Conservation (phyloP, 768 basidiomycete species). For the Nidula microcarpa region DNA sequence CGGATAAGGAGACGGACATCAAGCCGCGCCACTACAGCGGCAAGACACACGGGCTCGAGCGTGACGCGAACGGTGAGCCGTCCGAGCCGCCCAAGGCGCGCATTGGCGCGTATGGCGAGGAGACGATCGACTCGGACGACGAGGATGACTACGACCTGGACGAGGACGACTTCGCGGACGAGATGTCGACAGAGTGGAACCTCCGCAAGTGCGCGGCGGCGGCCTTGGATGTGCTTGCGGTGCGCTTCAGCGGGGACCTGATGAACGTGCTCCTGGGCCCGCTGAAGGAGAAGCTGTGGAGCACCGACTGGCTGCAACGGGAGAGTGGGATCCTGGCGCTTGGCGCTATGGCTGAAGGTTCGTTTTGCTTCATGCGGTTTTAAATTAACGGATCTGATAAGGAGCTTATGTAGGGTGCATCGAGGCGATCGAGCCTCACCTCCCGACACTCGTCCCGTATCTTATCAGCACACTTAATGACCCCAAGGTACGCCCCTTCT, state of each 20-base stretch:
- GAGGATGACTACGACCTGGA: conserved; percentile 87
- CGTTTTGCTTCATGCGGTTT: conserved; percentile 13
- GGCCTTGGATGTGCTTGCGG: conserved; percentile 93
- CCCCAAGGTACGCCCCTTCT: conserved; percentile 62
- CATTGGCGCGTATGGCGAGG: conserved; percentile 74
- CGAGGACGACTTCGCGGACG: conserved; percentile 92
- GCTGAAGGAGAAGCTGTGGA: conserved; percentile 93
- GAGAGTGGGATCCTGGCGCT: conserved; percentile 95
- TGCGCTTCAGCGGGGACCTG: conserved; percentile 87
- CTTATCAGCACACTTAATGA: conserved; percentile 88
- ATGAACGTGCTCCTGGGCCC: conserved; percentile 85
- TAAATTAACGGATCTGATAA: conserved; percentile 2
- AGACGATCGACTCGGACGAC: conserved; percentile 79
- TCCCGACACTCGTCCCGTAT: conserved; percentile 91
- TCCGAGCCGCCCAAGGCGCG: conserved; percentile 34
- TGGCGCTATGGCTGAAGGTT: conserved; percentile 98
- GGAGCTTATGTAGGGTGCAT: conserved; percentile 72
- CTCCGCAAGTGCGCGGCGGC: conserved; percentile 97
- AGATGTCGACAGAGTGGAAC: conserved; percentile 98
- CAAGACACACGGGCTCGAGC: conserved; percentile 83
- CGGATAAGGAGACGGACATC: conserved; percentile 94
- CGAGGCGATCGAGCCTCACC: conserved; percentile 90
- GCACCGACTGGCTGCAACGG: conserved; percentile 86
- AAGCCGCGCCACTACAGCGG: conserved; percentile 90
- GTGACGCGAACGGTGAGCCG: conserved; percentile 45